phyloP scores from a whole-genome alignment of 2,329 filamentous ascomycete genomes.

The Penicillium sp. region DNA sequence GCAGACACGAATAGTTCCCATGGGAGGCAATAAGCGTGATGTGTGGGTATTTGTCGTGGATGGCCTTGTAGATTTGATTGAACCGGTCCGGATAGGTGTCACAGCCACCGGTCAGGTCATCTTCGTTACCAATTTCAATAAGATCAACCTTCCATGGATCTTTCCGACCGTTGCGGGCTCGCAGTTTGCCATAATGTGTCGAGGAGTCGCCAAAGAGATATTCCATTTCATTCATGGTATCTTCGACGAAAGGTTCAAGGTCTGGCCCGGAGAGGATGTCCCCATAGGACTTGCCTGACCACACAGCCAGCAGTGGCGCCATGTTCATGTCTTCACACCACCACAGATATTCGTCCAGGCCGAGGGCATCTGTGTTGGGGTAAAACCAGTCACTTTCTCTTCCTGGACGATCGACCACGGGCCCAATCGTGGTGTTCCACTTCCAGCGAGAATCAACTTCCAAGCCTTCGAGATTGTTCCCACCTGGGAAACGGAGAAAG shows the following conservation, averaged over 20 bases:
- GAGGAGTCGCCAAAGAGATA: conserved; percentile 57
- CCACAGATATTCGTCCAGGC: conserved; percentile 59
- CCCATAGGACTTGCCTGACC: conserved; percentile 55
- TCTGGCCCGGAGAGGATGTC: conserved; percentile 49
- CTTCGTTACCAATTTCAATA: conserved; percentile 67
- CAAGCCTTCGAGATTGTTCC: conserved; percentile 55
- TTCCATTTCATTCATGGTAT: conserved; percentile 62
- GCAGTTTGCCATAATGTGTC: conserved; percentile 56
- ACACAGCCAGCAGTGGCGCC: conserved; percentile 57
- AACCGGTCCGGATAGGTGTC: conserved; percentile 56
- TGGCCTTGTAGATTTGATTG: conserved; percentile 58
- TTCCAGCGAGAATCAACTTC: conserved; percentile 34
- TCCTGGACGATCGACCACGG: conserved; percentile 49
- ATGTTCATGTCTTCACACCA: conserved; percentile 62
- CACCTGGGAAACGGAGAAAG: conserved; percentile 65
- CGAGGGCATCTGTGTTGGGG: conserved; percentile 61
- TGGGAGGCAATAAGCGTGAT: conserved; percentile 55
- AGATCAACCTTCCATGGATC: conserved; percentile 59
- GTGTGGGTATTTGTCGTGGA: conserved; percentile 54
- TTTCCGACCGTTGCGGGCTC: conserved; percentile 58
- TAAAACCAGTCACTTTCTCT: conserved; percentile 59
- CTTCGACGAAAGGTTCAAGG: conserved; percentile 57
- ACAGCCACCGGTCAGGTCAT: conserved; percentile 56
- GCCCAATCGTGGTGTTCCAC: conserved; percentile 46
- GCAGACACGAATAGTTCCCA: conserved; percentile 29